These are phyloP conservation scores for Malassezia yamatoensis DNA, from an alignment of 1,284 basidiomycete genomes.

Conservation along the genomic window DNA sequence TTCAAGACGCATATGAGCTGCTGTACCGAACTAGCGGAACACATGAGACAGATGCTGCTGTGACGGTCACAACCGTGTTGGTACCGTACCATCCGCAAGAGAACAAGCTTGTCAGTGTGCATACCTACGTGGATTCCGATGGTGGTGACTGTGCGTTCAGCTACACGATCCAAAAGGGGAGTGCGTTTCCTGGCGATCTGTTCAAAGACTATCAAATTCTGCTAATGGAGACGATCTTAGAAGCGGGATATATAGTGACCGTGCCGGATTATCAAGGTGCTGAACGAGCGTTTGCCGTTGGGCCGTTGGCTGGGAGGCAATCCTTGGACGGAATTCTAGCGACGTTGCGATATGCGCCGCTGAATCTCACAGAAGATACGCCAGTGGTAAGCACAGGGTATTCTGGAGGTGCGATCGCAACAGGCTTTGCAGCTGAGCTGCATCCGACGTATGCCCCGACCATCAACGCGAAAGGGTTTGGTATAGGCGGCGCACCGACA, in stretches of 20 bases:
- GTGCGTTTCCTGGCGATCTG: not conserved
- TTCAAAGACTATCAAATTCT: not conserved
- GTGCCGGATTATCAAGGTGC: constrained; percentile 30
- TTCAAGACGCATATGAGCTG: constrained; percentile 22
- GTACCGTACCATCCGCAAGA: constrained; percentile 21
- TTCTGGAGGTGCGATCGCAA: constrained; percentile 28
- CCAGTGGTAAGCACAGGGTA: constrained; percentile 24
- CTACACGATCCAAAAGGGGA: constrained; percentile 21
- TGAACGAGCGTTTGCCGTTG: constrained; percentile 24
- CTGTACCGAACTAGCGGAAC: constrained; percentile 21
- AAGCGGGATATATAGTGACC: constrained; percentile 30
- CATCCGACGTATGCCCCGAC: constrained; percentile 22
- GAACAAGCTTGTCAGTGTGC: constrained; percentile 24
- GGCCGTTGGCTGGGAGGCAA: constrained; percentile 24
- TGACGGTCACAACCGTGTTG: constrained; percentile 25
- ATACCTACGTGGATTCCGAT: constrained; percentile 21
- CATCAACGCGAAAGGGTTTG: constrained; percentile 25
- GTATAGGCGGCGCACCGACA: constrained; percentile 33
- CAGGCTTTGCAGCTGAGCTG: constrained; percentile 22
- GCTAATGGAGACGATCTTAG: not conserved
- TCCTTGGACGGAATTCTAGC: constrained; percentile 27
- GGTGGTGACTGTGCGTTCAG: constrained; percentile 25
- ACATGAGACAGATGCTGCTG: not conserved
- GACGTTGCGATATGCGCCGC: constrained; percentile 3
- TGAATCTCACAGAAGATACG: constrained; percentile 10